A percentile compares a stretch with the other conserved stretches of the same genome.
Evolutionary conservation across 495 filamentous ascomycete species (phyloP).

Genomic region (Lindgomyces ingoldianus): DNA sequence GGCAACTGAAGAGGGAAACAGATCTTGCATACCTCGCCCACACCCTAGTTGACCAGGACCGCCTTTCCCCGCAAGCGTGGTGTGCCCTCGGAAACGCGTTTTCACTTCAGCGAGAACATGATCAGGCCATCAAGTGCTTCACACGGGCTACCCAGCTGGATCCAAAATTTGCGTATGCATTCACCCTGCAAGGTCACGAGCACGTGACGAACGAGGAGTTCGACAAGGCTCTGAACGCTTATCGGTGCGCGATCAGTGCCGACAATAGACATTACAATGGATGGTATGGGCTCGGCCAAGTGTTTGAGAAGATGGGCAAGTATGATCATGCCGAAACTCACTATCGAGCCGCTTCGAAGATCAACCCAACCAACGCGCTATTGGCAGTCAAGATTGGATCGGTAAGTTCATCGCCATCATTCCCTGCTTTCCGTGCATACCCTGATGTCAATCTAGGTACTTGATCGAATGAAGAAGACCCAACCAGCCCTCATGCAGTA

Average conservation of each 20-base stretch:
- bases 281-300: constrained; percentile 91
- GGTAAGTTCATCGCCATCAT: constrained; percentile 40
- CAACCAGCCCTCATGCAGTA: constrained; percentile 77
- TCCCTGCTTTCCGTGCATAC: not conserved
- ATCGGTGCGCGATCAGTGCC: constrained; percentile 77
- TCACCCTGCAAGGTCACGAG: constrained; percentile 93
- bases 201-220: constrained; percentile 96
- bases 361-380: constrained; percentile 90
- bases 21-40: constrained; percentile 91
- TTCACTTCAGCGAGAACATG: constrained; percentile 91
- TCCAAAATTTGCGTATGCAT: constrained; percentile 90
- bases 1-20: constrained; percentile 89
- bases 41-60: constrained; percentile 79
- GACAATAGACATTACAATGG: constrained; percentile 94
- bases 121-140: constrained; percentile 92
- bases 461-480: constrained; percentile 82
- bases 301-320: constrained; percentile 93
- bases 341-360: constrained; percentile 78
- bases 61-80: constrained; percentile 91
- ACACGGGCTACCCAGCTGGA: constrained; percentile 89
- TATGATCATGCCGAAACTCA: constrained; percentile 87
- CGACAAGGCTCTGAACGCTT: constrained; percentile 85
- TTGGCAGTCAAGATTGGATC: constrained; percentile 88
- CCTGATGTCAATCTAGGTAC: constrained; percentile 46
- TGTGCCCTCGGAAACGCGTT: constrained; percentile 93